These are phyloP conservation scores for Pseudopithomyces maydicus DNA, from an alignment of 2,329 filamentous ascomycete species.

Conservation along the genomic window DNA sequence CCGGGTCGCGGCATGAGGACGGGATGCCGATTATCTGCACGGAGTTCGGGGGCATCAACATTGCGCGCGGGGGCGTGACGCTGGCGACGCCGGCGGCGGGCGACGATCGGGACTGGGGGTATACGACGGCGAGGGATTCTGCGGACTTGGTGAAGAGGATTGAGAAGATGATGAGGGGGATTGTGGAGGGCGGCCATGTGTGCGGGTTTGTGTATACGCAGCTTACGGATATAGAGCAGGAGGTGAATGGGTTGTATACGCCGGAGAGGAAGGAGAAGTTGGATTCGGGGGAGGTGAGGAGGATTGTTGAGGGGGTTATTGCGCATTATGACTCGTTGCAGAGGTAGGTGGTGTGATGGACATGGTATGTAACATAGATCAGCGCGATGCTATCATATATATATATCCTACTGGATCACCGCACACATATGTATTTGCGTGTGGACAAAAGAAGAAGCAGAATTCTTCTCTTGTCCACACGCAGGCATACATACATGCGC, in stretches of 20 bases:
- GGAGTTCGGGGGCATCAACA: slow-evolving; percentile 72
- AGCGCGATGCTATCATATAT: too few relatives aligned
- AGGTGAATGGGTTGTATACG: slow-evolving; percentile 70
- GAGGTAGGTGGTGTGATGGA: slow-evolving; percentile 5
- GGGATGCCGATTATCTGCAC: slow-evolving; percentile 68
- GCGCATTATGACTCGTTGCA: slow-evolving; percentile 27
- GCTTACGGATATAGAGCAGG: slow-evolving; percentile 67
- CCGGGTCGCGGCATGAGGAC: slow-evolving; percentile 56
- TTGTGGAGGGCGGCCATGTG: slow-evolving; percentile 61
- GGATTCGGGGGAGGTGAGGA: slow-evolving; percentile 61
- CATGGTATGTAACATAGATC: neutral
- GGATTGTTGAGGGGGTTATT: slow-evolving; percentile 57
- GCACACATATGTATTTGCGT: too few relatives aligned
- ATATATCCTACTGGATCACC: too few relatives aligned
- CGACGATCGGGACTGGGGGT: slow-evolving; percentile 65
- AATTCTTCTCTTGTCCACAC: too few relatives aligned
- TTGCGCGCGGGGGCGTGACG: slow-evolving; percentile 49
- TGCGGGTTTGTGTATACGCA: slow-evolving; percentile 72
- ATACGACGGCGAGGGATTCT: slow-evolving; percentile 67
- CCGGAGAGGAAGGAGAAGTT: slow-evolving; percentile 65
- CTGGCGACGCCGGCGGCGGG: slow-evolving; percentile 44
- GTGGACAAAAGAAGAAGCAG: too few relatives aligned
- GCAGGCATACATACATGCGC: too few relatives aligned
- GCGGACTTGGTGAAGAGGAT: slow-evolving; percentile 64
- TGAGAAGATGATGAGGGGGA: slow-evolving; percentile 62